phyloP scores from a whole-genome alignment of 306 rosid genomes.

The Trifolium dubium region DNA sequence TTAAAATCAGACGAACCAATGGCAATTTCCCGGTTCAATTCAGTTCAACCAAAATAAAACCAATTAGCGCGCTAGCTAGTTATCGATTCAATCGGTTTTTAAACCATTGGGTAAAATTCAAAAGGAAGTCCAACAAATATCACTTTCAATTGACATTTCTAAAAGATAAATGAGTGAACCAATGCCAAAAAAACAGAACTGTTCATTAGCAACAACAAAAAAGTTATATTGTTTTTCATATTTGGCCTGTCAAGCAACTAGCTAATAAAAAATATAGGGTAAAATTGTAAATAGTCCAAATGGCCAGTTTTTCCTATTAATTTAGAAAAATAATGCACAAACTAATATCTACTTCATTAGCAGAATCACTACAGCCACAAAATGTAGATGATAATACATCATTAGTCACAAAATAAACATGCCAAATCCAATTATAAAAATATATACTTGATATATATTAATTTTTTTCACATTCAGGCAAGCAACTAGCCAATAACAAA shows the following conservation, averaged over 20 bases:
- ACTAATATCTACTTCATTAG: conserved; percentile 27
- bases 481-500: conserved; percentile 40
- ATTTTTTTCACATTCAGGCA: conserved; percentile 25
- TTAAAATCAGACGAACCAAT: too few species aligned
- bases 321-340: conserved; percentile 37
- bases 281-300: conserved; percentile 30
- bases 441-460: not conserved
- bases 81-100: too few species aligned
- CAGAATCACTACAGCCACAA: conserved; percentile 38
- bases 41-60: too few species aligned
- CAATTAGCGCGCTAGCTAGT: too few species aligned
- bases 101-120: not conserved
- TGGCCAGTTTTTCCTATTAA: conserved; percentile 7
- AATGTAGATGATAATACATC: conserved; percentile 40
- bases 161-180: conserved; percentile 24
- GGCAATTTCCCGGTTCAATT: too few species aligned
- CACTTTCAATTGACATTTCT: conserved; percentile 43
- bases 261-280: conserved; percentile 35
- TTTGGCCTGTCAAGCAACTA: conserved; percentile 36
- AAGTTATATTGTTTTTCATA: conserved; percentile 20
- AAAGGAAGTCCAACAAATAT: conserved; percentile 29
- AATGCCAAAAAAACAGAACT: conserved; percentile 36
- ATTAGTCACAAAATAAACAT: conserved; percentile 37
- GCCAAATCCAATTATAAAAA: not conserved
- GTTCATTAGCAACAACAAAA: not conserved